A percentile compares a stretch with the other conserved stretches of the same genome.
Conservation (phyloP, 2,329 filamentous ascomycete species). For the Trichoderma semiorbis region DNA sequence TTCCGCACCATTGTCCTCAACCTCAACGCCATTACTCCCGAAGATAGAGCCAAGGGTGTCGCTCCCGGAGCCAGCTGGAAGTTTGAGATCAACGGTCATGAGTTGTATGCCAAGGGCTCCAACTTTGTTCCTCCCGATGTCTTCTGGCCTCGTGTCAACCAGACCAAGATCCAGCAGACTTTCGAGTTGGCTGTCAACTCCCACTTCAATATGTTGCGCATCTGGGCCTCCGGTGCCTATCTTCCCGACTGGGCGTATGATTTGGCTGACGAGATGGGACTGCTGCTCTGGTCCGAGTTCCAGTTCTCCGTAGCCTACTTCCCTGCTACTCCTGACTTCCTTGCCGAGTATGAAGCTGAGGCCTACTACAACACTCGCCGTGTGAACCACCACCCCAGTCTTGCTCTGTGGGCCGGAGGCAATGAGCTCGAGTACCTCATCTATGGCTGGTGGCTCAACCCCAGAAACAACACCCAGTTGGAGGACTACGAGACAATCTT, state of each 20-base stretch:
- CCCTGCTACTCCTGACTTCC: constrained; percentile 49
- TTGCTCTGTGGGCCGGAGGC: constrained; percentile 52
- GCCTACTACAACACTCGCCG: constrained; percentile 57
- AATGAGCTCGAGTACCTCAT: constrained; percentile 60
- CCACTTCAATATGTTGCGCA: constrained; percentile 62
- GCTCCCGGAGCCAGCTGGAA: constrained; percentile 46
- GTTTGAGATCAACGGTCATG: constrained; percentile 62
- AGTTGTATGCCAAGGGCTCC: constrained; percentile 51
- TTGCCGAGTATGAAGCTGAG: constrained; percentile 53
- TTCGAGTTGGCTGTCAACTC: constrained; percentile 46
- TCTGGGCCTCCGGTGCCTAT: constrained; percentile 60
- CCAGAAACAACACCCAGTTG: constrained; percentile 38
- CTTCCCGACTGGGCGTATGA: constrained; percentile 61
- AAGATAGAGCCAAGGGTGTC: constrained; percentile 51
- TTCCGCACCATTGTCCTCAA: constrained; percentile 63
- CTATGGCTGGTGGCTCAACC: constrained; percentile 33
- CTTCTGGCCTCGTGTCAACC: constrained; percentile 45
- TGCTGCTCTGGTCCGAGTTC: constrained; percentile 62
- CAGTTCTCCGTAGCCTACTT: constrained; percentile 60
- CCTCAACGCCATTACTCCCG: constrained; percentile 48
- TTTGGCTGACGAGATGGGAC: constrained; percentile 57
- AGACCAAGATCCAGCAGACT: constrained; percentile 46
- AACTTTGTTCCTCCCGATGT: constrained; percentile 23
- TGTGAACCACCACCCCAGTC: constrained; percentile 56
- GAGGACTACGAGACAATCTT: constrained; percentile 57